Evolutionary conservation across 192 early-diverging fungal species (phyloP).

Genomic region (Coemansia sp.): DNA sequence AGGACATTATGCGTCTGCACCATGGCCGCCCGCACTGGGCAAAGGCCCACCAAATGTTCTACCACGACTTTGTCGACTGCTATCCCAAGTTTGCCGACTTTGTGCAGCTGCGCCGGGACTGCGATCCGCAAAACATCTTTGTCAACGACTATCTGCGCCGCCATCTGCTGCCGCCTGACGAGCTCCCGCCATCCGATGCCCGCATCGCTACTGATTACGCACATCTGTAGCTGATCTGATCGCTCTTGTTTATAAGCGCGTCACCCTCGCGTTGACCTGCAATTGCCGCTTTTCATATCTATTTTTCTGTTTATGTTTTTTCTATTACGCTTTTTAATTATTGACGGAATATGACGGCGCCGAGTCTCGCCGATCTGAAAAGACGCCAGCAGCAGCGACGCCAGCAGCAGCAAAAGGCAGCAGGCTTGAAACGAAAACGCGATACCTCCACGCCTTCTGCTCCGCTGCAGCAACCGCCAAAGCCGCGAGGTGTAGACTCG

Average conservation of each 20-base stretch:
- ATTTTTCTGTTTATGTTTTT: conserved; percentile 1
- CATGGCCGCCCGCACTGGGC: conserved; percentile 77
- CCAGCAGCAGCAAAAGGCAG: conserved; percentile 16
- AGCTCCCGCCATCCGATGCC: not conserved
- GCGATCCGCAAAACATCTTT: conserved; percentile 72
- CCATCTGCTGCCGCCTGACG: conserved; percentile 55
- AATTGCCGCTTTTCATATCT: not conserved
- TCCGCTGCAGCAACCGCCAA: conserved; percentile 1
- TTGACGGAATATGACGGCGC: conserved; percentile 4
- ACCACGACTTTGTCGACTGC: conserved; percentile 49
- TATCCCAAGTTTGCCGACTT: conserved; percentile 70
- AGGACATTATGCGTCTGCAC: conserved; percentile 67
- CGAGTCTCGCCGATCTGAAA: conserved; percentile 37
- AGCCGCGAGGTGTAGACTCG: conserved; percentile 9
- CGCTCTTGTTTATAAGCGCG: conserved; percentile 2
- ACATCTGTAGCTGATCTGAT: conserved; percentile 1
- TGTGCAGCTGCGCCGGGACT: conserved; percentile 47
- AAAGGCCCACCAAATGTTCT: conserved; percentile 65
- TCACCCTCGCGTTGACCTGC: not conserved
- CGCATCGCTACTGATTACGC: conserved; percentile 2
- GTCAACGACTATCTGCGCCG: conserved; percentile 68
- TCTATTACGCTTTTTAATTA: not conserved
- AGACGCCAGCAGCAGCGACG: conserved; percentile 39
- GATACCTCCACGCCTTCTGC: not conserved
- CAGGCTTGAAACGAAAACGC: conserved; percentile 26